Conservation (phyloP, 2,329 filamentous ascomycete species). For the Ophiostoma sp. region DNA sequence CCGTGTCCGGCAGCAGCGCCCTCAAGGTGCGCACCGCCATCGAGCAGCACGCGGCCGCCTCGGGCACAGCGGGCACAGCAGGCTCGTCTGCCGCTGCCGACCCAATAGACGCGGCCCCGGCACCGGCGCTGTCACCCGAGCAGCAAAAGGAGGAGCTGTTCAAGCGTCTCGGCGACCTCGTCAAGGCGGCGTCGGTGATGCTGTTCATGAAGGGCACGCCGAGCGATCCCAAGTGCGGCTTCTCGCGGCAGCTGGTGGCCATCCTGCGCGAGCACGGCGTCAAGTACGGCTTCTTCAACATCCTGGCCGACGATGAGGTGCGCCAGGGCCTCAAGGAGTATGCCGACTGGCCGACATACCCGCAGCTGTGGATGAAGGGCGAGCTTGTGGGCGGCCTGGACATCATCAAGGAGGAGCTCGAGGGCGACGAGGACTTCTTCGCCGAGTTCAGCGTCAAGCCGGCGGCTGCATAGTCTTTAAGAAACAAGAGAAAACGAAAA, state of each 20-base stretch:
- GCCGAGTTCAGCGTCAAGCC: slow-evolving; percentile 59
- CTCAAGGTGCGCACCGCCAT: slow-evolving; percentile 78
- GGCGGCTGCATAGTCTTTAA: background rate
- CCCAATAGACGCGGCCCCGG: slow-evolving; percentile 33
- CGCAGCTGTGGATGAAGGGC: slow-evolving; percentile 86
- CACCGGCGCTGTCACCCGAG: slow-evolving; percentile 43
- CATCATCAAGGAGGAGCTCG: slow-evolving; percentile 94
- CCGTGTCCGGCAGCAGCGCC: slow-evolving; percentile 84
- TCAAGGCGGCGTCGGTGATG: slow-evolving; percentile 96
- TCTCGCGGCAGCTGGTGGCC: slow-evolving; percentile 82
- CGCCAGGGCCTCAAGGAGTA: slow-evolving; percentile 93
- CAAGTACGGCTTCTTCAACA: slow-evolving; percentile 99
- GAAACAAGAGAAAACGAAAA: background rate
- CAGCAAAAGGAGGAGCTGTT: slow-evolving; percentile 77
- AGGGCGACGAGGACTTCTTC: slow-evolving; percentile 77
- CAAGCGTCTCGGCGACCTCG: slow-evolving; percentile 72
- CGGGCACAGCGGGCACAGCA: slow-evolving; percentile 32
- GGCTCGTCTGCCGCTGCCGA: slow-evolving; percentile 33
- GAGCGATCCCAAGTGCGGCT: slow-evolving; percentile 92
- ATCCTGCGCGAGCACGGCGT: slow-evolving; percentile 84
- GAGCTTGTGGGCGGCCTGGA: slow-evolving; percentile 90
- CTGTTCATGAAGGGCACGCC: slow-evolving; percentile 99
- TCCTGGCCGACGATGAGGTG: slow-evolving; percentile 94
- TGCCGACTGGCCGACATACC: slow-evolving; percentile 98
- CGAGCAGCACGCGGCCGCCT: slow-evolving; percentile 62